Evolutionary conservation across 768 basidiomycete genomes (phyloP), one percentile per base, ranked within the genome.

Genomic region (Tephrocybe rancida): DNA sequence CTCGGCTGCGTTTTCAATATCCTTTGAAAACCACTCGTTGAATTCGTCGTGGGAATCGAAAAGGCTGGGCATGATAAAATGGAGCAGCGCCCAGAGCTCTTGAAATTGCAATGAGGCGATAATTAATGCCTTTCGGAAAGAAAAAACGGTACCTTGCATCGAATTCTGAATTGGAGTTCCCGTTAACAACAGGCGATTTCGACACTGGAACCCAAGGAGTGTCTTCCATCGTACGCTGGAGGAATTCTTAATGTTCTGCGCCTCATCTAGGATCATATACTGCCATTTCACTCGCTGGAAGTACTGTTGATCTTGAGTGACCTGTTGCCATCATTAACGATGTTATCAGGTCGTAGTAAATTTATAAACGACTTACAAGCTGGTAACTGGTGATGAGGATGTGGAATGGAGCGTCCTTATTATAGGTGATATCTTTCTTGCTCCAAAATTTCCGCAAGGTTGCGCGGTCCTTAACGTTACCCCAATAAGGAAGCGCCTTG

Each of bases 11-110:
- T 91, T 95, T 75, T 99, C 97, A 49, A 98, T 98, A 64, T 98
- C 97, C 71, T 98, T 97, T 10, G 96, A 97, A 70, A 99, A 99
- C 97, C 97, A 99, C 69, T 98, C 96, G 67, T 90, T 94, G 77
- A 99, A 99, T 72, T 99, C 97, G 65, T 98, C 95, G 64, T 98
- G 95, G 13, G 95, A 98, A 69, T 98, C 97, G 70, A 99, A 99
- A 49, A 99, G 76, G 67, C 92, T 95, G 2, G 97, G 97, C 97
- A 99, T 99, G 75, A 99, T 98, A 76, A 99, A 99, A 69, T 99
- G 97, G 38, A 99, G 78, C 54, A 99, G 78, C 1, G 97, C 97
- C 97, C 97, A 99, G 16, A 99, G 77, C 71, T 99, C 97, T 96
- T 63, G 16, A 27, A 29, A 26, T 24, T 34, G 49, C 41, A 58